Evolutionary conservation across 805 yeast genomes (phyloP).

Genomic region (Pichia cephalocereana): DNA sequence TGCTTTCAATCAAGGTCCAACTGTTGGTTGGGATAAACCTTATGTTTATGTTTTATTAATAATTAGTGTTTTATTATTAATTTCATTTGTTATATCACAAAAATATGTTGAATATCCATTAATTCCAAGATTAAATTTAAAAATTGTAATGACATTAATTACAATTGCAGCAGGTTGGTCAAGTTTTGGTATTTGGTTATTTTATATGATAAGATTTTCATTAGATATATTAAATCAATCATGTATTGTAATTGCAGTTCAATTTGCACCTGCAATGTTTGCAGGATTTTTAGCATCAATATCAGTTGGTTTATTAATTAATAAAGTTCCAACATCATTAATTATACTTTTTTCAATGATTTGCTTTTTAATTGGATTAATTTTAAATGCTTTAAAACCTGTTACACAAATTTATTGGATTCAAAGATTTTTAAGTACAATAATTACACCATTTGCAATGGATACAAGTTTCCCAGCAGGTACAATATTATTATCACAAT

Average conservation of each 20-base stretch:
- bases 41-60: slow-evolving; percentile 51
- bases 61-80: slow-evolving; percentile 36
- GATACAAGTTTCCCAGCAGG: slow-evolving; percentile 73
- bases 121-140: slow-evolving; percentile 32
- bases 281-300: slow-evolving; percentile 50
- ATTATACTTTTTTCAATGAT: slow-evolving; percentile 41
- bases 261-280: slow-evolving; percentile 37
- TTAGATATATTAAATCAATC: slow-evolving; percentile 41
- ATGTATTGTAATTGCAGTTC: slow-evolving; percentile 38
- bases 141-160: slow-evolving; percentile 39
- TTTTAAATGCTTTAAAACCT: slow-evolving; percentile 48
- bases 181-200: slow-evolving; percentile 67
- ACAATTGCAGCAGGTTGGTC: slow-evolving; percentile 65
- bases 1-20: slow-evolving; percentile 70
- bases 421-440: slow-evolving; percentile 44
- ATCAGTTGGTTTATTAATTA: slow-evolving; percentile 39
- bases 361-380: slow-evolving; percentile 46
- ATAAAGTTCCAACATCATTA: slow-evolving; percentile 38
- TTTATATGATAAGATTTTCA: slow-evolving; percentile 46
- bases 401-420: slow-evolving; percentile 51
- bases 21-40: slow-evolving; percentile 54
- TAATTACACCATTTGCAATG: slow-evolving; percentile 63
- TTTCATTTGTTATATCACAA: slow-evolving; percentile 42
- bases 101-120: slow-evolving; percentile 24
- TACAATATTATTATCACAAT: slow-evolving; percentile 50